Evolutionary conservation across 2,329 filamentous ascomycete genomes (phyloP).

Genomic region (Fusarium luffae): DNA sequence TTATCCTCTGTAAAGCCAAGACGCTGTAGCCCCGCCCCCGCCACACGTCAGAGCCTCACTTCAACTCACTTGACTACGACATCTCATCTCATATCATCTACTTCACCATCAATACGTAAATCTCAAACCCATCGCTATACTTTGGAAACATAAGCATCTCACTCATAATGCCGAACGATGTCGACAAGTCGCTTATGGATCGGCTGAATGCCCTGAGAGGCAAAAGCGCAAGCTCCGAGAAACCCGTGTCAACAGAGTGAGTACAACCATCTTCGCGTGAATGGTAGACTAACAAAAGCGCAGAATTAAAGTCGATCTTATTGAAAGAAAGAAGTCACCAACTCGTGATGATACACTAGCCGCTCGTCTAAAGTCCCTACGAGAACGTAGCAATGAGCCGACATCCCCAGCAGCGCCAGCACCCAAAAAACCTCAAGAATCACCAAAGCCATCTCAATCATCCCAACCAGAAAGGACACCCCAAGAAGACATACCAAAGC

Average conservation of each 20-base stretch:
- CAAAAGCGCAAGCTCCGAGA: conserved; percentile 50
- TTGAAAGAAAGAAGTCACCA: conserved; percentile 56
- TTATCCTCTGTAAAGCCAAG: conserved; percentile 15
- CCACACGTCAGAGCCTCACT: conserved; percentile 15
- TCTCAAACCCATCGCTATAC: background rate
- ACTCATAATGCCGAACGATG: conserved; percentile 47
- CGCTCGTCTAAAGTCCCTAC: conserved; percentile 62
- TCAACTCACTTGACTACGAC: background rate
- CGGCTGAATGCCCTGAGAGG: conserved; percentile 64
- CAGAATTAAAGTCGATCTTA: conserved; percentile 51
- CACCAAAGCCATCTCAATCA: background rate
- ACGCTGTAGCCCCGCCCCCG: conserved; percentile 30
- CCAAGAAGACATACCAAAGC: background rate
- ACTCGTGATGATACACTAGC: conserved; percentile 64
- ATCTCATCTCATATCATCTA: conserved; percentile 11
- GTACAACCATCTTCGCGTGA: no score
- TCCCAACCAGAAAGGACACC: background rate
- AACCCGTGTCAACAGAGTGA: conserved; percentile 55
- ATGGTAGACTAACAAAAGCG: no score
- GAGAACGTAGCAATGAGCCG: conserved; percentile 53
- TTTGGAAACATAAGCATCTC: rapidly evolving
- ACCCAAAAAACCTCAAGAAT: background rate
- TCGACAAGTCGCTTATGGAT: conserved; percentile 62
- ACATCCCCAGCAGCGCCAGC: conserved; percentile 36
- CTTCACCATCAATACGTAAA: background rate